Evolutionary conservation across 768 basidiomycete genomes (phyloP).

Genomic region (Russula olivacea): DNA sequence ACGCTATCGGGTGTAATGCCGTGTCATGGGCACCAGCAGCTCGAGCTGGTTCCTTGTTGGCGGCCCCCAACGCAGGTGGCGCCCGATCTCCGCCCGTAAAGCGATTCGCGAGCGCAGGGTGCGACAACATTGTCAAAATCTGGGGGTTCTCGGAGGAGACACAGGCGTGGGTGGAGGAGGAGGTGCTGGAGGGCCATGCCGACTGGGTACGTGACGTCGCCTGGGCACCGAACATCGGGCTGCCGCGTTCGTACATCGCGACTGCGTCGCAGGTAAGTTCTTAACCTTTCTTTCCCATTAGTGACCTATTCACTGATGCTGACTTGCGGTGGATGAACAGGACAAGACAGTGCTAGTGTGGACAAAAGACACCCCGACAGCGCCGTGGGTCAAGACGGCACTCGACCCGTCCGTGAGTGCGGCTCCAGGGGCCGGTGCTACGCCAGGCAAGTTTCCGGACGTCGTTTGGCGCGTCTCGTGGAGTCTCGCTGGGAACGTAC

Average conservation of each 20-base stretch:
- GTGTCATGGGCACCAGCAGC: slow-evolving; percentile 96
- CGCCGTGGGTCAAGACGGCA: slow-evolving; percentile 73
- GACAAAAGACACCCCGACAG: slow-evolving; percentile 74
- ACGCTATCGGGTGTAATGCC: slow-evolving; percentile 94
- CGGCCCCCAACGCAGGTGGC: slow-evolving; percentile 50
- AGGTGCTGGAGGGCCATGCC: slow-evolving; percentile 83
- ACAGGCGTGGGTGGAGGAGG: slow-evolving; percentile 88
- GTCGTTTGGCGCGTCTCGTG: slow-evolving; percentile 99
- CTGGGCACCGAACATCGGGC: slow-evolving; percentile 95
- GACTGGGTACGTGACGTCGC: slow-evolving; percentile 99
- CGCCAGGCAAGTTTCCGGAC: slow-evolving; percentile 85
- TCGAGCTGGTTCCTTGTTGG: slow-evolving; percentile 77
- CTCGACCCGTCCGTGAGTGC: slow-evolving; percentile 61
- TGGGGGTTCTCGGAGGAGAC: slow-evolving; percentile 88
- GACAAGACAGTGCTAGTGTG: slow-evolving; percentile 88
- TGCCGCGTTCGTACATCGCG: slow-evolving; percentile 92
- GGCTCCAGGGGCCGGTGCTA: slow-evolving; percentile 39
- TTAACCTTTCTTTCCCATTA: background rate
- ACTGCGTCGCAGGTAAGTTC: slow-evolving; percentile 77
- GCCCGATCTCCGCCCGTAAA: slow-evolving; percentile 53
- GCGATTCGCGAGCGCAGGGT: slow-evolving; percentile 92
- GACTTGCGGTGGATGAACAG: slow-evolving; percentile 27
- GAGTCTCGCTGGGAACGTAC: slow-evolving; percentile 92
- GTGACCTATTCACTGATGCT: background rate
- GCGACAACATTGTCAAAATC: slow-evolving; percentile 91